Evolutionary conservation across 2,329 filamentous ascomycete genomes (phyloP).

Genomic region (Aschersonia sp.): DNA sequence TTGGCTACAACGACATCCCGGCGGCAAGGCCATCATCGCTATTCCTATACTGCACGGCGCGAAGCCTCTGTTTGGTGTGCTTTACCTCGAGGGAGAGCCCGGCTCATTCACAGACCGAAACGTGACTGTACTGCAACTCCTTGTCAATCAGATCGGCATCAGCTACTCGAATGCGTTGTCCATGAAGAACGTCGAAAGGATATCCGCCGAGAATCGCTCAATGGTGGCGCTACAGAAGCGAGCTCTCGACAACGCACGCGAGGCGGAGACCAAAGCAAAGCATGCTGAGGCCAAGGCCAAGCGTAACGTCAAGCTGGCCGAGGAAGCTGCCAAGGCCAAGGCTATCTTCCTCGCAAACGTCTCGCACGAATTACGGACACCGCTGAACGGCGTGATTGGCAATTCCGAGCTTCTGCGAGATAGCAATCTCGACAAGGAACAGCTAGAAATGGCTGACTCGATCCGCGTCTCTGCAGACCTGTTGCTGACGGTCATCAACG

Average conservation of each 20-base stretch:
- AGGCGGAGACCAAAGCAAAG: slow-evolving; percentile 64
- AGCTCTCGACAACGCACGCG: slow-evolving; percentile 55
- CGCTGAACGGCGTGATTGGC: slow-evolving; percentile 77
- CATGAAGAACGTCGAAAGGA: slow-evolving; percentile 60
- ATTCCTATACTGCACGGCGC: slow-evolving; percentile 64
- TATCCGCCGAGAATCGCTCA: slow-evolving; percentile 61
- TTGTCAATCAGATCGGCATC: slow-evolving; percentile 68
- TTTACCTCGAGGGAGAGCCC: slow-evolving; percentile 63
- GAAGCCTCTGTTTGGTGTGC: slow-evolving; percentile 54
- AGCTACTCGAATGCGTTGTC: slow-evolving; percentile 55
- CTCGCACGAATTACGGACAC: slow-evolving; percentile 68
- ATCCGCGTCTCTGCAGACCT: slow-evolving; percentile 79
- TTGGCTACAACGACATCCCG: slow-evolving; percentile 54
- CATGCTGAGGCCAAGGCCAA: slow-evolving; percentile 62
- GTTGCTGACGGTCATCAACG: slow-evolving; percentile 84
- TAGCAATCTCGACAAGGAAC: slow-evolving; percentile 59
- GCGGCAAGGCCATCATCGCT: slow-evolving; percentile 64
- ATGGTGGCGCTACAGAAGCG: slow-evolving; percentile 69
- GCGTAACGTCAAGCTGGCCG: slow-evolving; percentile 66
- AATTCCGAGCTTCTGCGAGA: slow-evolving; percentile 76
- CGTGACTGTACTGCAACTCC: slow-evolving; percentile 49
- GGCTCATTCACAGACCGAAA: slow-evolving; percentile 67
- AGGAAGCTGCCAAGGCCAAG: slow-evolving; percentile 73
- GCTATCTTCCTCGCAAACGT: slow-evolving; percentile 71
- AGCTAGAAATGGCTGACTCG: slow-evolving; percentile 75